These are phyloP conservation scores for Ilex asprella DNA, from an alignment of 257 asterid genomes.

Conservation along the genomic window DNA sequence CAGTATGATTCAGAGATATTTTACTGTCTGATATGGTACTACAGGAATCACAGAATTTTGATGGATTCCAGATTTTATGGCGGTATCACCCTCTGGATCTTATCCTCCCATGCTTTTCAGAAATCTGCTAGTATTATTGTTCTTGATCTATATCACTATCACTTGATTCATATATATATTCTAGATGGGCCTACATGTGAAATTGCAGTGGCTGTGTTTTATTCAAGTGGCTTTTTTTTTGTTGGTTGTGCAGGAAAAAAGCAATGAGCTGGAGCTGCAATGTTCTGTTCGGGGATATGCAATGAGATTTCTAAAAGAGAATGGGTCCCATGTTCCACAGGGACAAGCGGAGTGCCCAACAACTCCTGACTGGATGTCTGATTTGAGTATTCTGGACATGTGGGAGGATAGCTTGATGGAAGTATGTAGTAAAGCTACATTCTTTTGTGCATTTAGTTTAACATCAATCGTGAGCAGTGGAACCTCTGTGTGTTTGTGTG, in stretches of 20 bases:
- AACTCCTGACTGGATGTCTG: no score
- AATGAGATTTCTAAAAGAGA: no score
- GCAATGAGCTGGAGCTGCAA: slow-evolving; percentile 44
- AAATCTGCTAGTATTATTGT: background rate
- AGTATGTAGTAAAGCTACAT: slow-evolving; percentile 33
- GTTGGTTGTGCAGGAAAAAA: slow-evolving; percentile 45
- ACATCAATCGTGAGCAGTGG: no score
- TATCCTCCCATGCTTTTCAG: background rate
- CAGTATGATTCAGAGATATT: background rate
- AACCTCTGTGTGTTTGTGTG: no score
- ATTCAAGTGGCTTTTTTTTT: background rate
- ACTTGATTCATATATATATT: background rate
- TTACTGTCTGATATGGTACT: background rate
- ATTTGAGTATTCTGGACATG: slow-evolving; percentile 15
- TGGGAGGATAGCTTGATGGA: slow-evolving; percentile 59
- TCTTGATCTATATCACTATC: background rate
- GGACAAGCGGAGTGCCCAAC: no score
- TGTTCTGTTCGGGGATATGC: slow-evolving; percentile 44
- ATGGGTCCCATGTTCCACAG: no score
- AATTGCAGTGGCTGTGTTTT: background rate
- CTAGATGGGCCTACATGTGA: background rate
- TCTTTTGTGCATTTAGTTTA: slow-evolving; percentile 13
- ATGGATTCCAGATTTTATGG: no score
- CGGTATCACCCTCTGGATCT: background rate
- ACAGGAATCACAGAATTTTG: background rate